These are phyloP conservation scores for Phialophora expanda DNA, from an alignment of 2,329 filamentous ascomycete genomes.

Conservation along the genomic window DNA sequence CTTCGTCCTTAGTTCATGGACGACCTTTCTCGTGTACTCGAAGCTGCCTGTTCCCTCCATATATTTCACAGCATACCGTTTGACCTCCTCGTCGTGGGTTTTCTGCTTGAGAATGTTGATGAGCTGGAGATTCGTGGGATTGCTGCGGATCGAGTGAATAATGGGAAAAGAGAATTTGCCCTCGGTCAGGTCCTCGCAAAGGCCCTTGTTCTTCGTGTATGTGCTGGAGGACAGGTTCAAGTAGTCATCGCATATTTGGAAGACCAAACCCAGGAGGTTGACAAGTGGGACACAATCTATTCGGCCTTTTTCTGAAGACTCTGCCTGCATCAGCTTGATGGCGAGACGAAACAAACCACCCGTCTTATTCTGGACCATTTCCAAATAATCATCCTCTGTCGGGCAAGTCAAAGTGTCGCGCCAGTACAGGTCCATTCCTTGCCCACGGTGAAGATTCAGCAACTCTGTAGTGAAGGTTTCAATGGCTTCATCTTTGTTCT, in stretches of 20 bases:
- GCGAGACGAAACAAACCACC: conserved; percentile 55
- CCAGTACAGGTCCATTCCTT: conserved; percentile 58
- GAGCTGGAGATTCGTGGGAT: conserved; percentile 61
- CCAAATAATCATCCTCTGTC: conserved; percentile 54
- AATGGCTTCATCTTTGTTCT: conserved; percentile 47
- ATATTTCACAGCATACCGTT: conserved; percentile 85
- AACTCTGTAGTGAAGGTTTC: conserved; percentile 54
- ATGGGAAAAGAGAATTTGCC: conserved; percentile 97
- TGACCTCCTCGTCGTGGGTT: conserved; percentile 83
- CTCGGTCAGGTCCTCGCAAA: conserved; percentile 94
- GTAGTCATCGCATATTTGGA: conserved; percentile 71
- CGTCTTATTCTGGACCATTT: conserved; percentile 58
- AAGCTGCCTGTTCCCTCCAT: conserved; percentile 93
- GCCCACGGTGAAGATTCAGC: conserved; percentile 55
- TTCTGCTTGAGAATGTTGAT: conserved; percentile 93
- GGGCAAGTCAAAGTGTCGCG: conserved; percentile 53
- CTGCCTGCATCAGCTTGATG: conserved; percentile 54
- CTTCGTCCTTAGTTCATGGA: conserved; percentile 67
- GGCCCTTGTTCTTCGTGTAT: conserved; percentile 87
- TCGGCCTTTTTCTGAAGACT: conserved; percentile 39
- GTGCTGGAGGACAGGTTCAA: conserved; percentile 75
- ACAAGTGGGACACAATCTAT: conserved; percentile 67
- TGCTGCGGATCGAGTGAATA: conserved; percentile 81
- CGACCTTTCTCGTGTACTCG: conserved; percentile 75
- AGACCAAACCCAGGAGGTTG: conserved; percentile 57